Conservation (phyloP, 2,329 filamentous ascomycete species). For the Rachicladosporium sp. region DNA sequence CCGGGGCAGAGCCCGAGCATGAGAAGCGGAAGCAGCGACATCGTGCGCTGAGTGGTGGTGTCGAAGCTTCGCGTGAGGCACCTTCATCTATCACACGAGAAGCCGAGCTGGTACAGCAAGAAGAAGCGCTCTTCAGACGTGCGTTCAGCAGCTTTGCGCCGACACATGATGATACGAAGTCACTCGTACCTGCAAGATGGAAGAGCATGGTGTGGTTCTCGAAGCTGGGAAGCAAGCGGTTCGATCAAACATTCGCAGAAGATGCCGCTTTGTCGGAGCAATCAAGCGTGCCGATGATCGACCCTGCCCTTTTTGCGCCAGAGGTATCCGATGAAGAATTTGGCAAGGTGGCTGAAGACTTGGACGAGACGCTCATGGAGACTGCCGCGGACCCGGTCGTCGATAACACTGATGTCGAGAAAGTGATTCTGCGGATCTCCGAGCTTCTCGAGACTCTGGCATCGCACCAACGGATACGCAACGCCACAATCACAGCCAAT, state of each 20-base stretch:
- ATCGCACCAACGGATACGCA: constrained; percentile 69
- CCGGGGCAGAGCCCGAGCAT: constrained; percentile 45
- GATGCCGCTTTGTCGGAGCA: constrained; percentile 31
- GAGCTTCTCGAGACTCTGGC: constrained; percentile 65
- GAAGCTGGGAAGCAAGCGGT: constrained; percentile 52
- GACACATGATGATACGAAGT: constrained; percentile 58
- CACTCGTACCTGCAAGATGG: constrained; percentile 55
- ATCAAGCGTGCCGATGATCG: constrained; percentile 16
- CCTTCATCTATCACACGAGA: constrained; percentile 17
- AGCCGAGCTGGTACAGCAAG: constrained; percentile 40
- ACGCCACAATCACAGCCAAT: constrained; percentile 49
- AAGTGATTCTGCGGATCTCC: constrained; percentile 57
- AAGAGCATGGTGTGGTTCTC: constrained; percentile 68
- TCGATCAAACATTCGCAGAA: constrained; percentile 51
- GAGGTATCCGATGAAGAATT: constrained; percentile 23
- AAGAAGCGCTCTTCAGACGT: constrained; percentile 62
- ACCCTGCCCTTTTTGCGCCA: constrained; percentile 26
- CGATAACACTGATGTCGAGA: constrained; percentile 25
- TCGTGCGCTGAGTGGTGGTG: constrained; percentile 53
- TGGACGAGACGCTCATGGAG: constrained; percentile 10
- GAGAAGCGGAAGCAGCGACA: constrained; percentile 58
- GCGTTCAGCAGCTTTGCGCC: constrained; percentile 74
- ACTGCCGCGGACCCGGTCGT: constrained; percentile 11
- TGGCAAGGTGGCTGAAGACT: constrained; percentile 15
- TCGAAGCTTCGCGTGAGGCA: constrained; percentile 37